phyloP scores from a whole-genome alignment of 169 alveolate species.

The Eimeria praecox region DNA sequence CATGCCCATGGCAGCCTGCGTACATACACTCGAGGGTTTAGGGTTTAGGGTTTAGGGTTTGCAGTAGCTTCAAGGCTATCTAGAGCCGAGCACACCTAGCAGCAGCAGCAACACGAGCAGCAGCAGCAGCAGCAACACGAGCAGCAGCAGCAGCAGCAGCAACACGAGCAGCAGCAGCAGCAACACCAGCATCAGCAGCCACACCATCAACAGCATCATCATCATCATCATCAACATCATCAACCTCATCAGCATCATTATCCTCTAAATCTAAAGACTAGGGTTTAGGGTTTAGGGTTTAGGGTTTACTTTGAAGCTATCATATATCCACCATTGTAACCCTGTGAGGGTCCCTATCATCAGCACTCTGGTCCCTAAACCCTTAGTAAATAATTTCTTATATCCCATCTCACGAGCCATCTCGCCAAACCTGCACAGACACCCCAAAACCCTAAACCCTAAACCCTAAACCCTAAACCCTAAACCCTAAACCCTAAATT shows the following conservation, averaged over 20 bases:
- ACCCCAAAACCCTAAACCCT: constrained; percentile 56
- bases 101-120: not conserved
- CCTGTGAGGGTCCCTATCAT: constrained; percentile 99
- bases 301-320: constrained; percentile 93
- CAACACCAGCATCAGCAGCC: not conserved
- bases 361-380: constrained; percentile 96
- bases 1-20: constrained; percentile 85
- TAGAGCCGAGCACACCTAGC: not conserved
- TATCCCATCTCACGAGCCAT: constrained; percentile 79
- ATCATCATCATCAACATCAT: not conserved
- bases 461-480: constrained; percentile 56
- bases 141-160: not conserved
- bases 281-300: constrained; percentile 52
- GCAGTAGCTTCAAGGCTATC: not conserved
- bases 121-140: not conserved
- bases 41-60: not conserved
- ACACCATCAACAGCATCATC: not conserved
- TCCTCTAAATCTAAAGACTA: not conserved
- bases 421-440: constrained; percentile 71
- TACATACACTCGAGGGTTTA: not conserved
- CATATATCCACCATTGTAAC: constrained; percentile 99
- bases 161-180: not conserved
- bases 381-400: constrained; percentile 82
- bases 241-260: not conserved
- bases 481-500: constrained; percentile 53